Evolutionary conservation across 2,329 filamentous ascomycete species (phyloP).

Genomic region (Alternaria ethzedia): DNA sequence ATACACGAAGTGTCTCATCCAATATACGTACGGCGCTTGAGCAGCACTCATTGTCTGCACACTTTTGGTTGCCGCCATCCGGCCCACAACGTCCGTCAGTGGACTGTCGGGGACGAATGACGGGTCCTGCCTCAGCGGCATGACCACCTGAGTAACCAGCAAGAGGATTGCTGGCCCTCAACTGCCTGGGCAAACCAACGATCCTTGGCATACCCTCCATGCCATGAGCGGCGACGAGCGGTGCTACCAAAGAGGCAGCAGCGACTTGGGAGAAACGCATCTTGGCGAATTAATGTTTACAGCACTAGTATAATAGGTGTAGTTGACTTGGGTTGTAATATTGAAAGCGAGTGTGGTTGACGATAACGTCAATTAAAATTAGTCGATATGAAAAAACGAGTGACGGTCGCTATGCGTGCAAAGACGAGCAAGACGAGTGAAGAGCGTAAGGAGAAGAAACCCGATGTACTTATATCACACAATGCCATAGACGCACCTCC

Average conservation of each 20-base stretch:
- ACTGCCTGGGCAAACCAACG: constrained; percentile 37
- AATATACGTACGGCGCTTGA: constrained; percentile 25
- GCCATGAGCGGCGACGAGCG: constrained; percentile 41
- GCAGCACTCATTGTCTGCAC: constrained; percentile 44
- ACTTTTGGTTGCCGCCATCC: constrained; percentile 21
- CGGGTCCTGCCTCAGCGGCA: constrained; percentile 16
- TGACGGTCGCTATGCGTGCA: constrained; percentile 32
- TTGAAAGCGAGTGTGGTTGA: constrained; percentile 23
- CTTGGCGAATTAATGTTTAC: constrained; percentile 4
- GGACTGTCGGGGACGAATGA: constrained; percentile 36
- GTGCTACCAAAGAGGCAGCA: constrained; percentile 37
- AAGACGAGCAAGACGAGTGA: constrained; percentile 34
- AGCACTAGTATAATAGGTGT: background rate
- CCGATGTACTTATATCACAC: constrained; percentile 28
- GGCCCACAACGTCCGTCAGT: constrained; percentile 38
- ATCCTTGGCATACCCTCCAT: constrained; percentile 39
- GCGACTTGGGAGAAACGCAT: constrained; percentile 43
- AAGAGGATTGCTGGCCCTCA: constrained; percentile 41
- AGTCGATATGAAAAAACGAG: constrained; percentile 25
- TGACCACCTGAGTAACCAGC: constrained; percentile 23
- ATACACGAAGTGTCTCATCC: background rate
- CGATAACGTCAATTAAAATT: constrained; percentile 24
- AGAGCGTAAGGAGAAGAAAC: constrained; percentile 3
- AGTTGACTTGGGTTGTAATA: background rate
- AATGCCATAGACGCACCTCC: constrained; percentile 8